Evolutionary conservation across 2,329 filamentous ascomycete genomes (phyloP).

Genomic region (Lasiodiplodia gonubiensis): DNA sequence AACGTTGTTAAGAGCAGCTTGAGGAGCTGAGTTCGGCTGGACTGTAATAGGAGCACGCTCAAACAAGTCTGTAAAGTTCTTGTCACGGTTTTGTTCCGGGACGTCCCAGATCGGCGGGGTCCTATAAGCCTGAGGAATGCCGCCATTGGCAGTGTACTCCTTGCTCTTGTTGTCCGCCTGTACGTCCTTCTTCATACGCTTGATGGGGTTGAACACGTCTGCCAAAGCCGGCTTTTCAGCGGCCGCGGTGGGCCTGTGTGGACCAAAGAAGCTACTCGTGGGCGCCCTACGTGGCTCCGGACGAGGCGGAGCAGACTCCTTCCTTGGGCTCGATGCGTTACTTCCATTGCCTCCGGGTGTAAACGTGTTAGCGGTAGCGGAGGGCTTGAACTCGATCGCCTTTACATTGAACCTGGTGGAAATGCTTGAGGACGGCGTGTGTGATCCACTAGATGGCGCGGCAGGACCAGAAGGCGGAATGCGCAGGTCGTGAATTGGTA

Average conservation of each 20-base stretch:
- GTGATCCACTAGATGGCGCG: constrained; percentile 55
- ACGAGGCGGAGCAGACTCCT: constrained; percentile 51
- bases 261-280: constrained; percentile 63
- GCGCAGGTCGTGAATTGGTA: constrained; percentile 69
- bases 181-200: constrained; percentile 72
- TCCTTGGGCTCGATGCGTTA: constrained; percentile 72
- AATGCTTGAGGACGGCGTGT: constrained; percentile 59
- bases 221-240: constrained; percentile 61
- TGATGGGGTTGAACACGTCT: constrained; percentile 66
- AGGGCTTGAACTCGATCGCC: constrained; percentile 82
- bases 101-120: constrained; percentile 86
- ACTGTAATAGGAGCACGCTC: constrained; percentile 67
- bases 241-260: constrained; percentile 71
- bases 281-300: constrained; percentile 41
- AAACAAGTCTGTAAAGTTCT: constrained; percentile 81
- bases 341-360: constrained; percentile 70
- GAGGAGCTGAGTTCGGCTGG: constrained; percentile 66
- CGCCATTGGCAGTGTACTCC: constrained; percentile 77
- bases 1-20: constrained; percentile 64
- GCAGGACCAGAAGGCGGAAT: constrained; percentile 75
- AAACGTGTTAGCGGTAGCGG: constrained; percentile 79
- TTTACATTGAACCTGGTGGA: constrained; percentile 65
- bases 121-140: constrained; percentile 82
- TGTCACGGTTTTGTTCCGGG: constrained; percentile 71
- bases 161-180: constrained; percentile 57